Evolutionary conservation across 2,329 filamentous ascomycete species (phyloP).

Genomic region (Cephalotrichum gorgonifer): DNA sequence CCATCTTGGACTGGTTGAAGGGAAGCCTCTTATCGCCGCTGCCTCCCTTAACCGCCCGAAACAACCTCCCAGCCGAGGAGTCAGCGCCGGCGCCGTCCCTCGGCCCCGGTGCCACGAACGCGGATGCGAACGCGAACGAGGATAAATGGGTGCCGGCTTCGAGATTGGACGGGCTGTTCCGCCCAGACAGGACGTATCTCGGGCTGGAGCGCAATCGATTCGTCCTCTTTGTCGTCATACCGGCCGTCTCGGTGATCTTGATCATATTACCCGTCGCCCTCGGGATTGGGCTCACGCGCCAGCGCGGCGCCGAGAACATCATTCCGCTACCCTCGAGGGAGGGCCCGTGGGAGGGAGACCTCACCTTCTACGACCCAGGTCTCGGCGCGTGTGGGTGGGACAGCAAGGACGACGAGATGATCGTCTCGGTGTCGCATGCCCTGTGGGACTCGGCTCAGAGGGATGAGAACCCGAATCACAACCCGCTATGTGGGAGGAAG

Average conservation of each 20-base stretch:
- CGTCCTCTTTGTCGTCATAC: conserved; percentile 13
- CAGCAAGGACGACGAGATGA: conserved; percentile 41
- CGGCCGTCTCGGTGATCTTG: conserved; percentile 14
- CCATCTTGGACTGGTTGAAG: conserved; percentile 2
- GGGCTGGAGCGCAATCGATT: conserved; percentile 1
- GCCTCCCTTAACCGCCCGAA: background rate
- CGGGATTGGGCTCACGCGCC: conserved; percentile 39
- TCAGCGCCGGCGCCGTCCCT: background rate
- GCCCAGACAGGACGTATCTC: conserved; percentile 1
- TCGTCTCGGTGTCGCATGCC: conserved; percentile 58
- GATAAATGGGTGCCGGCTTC: background rate
- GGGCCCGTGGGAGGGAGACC: background rate
- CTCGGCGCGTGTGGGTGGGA: conserved; percentile 60
- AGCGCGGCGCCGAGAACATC: conserved; percentile 11
- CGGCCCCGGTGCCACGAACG: background rate
- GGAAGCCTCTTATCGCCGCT: background rate
- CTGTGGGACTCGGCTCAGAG: conserved; percentile 49
- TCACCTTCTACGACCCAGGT: conserved; percentile 55
- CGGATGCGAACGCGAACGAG: background rate
- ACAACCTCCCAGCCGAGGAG: background rate
- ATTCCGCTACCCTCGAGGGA: background rate
- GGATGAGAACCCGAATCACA: conserved; percentile 42
- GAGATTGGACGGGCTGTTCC: background rate
- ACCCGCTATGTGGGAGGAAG: conserved; percentile 46
- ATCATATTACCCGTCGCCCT: conserved; percentile 43